Evolutionary conservation across 345 rosid genomes (phyloP), one percentile per base, ranked within the genome.

Genomic region (Heritiera fomes): DNA sequence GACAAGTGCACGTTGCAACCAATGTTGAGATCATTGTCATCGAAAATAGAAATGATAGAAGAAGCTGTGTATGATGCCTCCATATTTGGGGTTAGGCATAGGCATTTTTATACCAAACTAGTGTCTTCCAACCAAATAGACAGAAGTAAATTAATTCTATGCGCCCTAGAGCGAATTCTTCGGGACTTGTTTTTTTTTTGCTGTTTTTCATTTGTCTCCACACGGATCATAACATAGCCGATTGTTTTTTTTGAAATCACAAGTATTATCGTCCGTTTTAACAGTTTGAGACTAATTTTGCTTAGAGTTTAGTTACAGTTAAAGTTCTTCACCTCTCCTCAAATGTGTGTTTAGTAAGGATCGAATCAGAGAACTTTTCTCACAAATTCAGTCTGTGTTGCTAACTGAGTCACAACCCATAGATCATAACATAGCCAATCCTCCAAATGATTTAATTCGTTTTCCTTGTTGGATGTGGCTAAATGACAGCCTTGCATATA

Each of bases 391-490:
- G 28, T 23, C 28, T 23, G 28, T 23, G 28, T 23, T 23, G 28
- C 28, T 23, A 23, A 23, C 28, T 23, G 28, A 23, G 28, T 23
- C 28, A 23, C 28, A 23, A 23, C 0, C 28, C 0, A 23, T 23
- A 23, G 28, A 23, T 20, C 7, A 15, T 4, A n/a, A 62, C 11
- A 34, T 2, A 10, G 6, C 13, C 43, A 34, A 30, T 60, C 41
- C 40, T 30, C 15, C 40, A 4, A 6, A 2, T 60, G 14, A 3
- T 23, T 28, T 62, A 1, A 13, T 49, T 50, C 12, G 15, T 28
- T 71, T 71, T 14, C 59, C n/a, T 13, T 49, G 75, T 32, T 71
- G 60, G 75, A 71, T 71, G 75, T 71, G 61, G 28, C 61, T 15
- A 71, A 52, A 30, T 17, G 61, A 50, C 28, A 32, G 52, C 59